Percentiles rank a stretch among this genome's conserved stretches.
Evolutionary conservation across 257 asterid species (phyloP).

Genomic region (Petunia secreta): DNA sequence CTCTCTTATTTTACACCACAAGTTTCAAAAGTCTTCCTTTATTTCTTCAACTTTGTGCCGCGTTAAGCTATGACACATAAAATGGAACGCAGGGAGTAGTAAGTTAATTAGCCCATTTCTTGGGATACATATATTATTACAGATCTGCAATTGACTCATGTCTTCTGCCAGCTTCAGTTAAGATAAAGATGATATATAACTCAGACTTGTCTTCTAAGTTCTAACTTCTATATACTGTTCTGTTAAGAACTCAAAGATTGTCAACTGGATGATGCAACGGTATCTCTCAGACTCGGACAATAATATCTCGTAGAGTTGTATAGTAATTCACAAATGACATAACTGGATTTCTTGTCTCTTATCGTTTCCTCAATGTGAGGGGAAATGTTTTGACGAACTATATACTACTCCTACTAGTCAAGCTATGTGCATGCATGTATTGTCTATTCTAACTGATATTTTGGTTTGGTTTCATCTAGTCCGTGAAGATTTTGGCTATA

Average conservation of each 20-base stretch:
- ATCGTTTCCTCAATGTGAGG: slow-evolving; percentile 11
- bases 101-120: background rate
- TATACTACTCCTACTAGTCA: background rate
- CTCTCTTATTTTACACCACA: too few species aligned
- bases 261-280: background rate
- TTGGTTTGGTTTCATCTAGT: background rate
- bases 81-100: too few species aligned
- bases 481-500: slow-evolving; percentile 10
- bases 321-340: background rate
- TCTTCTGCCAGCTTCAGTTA: background rate
- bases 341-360: background rate
- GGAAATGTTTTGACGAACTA: background rate
- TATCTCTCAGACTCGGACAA: background rate
- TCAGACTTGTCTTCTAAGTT: background rate
- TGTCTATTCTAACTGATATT: background rate
- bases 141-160: background rate
- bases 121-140: background rate
- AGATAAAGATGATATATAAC: slow-evolving; percentile 11
- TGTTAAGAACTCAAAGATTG: background rate
- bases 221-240: background rate
- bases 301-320: background rate
- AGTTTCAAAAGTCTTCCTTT: too few species aligned
- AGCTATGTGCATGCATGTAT: background rate
- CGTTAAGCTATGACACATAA: too few species aligned
- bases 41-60: too few species aligned